Conservation (phyloP, 1,284 basidiomycete genomes). For the Cryptococcus hybrid region DNA sequence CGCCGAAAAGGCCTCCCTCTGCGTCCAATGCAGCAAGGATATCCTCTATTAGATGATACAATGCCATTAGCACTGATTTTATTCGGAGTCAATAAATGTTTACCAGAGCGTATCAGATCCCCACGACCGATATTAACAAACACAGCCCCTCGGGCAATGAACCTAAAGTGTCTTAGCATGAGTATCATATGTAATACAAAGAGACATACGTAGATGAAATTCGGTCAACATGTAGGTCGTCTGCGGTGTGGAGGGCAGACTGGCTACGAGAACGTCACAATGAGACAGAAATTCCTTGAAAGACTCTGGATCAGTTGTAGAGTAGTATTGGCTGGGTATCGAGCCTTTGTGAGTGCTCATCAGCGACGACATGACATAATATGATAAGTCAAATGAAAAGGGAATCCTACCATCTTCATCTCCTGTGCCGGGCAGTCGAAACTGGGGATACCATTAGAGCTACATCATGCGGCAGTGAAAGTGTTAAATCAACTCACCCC, state of each 20-base stretch:
- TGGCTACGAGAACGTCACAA: constrained; percentile 38
- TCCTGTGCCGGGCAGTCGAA: constrained; percentile 36
- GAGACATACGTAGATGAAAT: no score
- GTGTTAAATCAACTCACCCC: constrained; percentile 5
- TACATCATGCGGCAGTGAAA: constrained; percentile 11
- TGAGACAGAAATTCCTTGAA: constrained; percentile 34
- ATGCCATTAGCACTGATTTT: constrained; percentile 11
- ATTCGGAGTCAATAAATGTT: constrained; percentile 5
- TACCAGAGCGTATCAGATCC: constrained; percentile 35
- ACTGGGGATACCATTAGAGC: constrained; percentile 6
- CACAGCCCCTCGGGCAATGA: constrained; percentile 31
- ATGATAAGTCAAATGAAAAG: background rate
- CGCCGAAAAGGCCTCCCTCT: constrained; percentile 27
- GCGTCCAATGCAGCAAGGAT: constrained; percentile 26
- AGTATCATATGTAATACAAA: no score
- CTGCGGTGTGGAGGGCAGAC: constrained; percentile 38
- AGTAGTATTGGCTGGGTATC: constrained; percentile 38
- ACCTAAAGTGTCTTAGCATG: background rate
- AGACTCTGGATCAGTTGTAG: constrained; percentile 26
- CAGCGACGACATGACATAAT: background rate
- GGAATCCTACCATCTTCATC: constrained; percentile 32
- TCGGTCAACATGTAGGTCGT: constrained; percentile 23
- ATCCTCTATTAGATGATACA: constrained; percentile 14
- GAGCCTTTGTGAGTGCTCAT: constrained; percentile 14
- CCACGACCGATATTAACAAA: constrained; percentile 49